Evolutionary conservation across 1,139 yeast genomes (phyloP), one percentile per base, ranked within the genome.

Genomic region (Zygoascus hellenicus): DNA sequence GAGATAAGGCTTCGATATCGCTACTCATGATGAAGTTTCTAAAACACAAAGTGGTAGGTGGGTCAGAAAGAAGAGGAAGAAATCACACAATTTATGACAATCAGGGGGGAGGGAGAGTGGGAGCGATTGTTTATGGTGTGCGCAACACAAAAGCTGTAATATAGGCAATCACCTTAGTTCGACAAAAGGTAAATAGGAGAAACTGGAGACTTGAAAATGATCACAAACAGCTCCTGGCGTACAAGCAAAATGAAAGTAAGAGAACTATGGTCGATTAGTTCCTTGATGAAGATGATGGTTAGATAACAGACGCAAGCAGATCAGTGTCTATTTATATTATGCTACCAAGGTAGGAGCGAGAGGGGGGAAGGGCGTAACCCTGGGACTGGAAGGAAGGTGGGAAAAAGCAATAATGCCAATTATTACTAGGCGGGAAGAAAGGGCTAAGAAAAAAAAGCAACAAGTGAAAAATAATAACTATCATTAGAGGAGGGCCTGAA

Each of bases 1-100:
- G 38, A n/a, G 46, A 43, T 17, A 33, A 22, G 13, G 35, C 15
- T n/a, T 44, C 47, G 22, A 35, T 41, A 31, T 36, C 36, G 42
- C 41, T 38, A 15, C 38, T 32, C 43, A 41, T 41, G 32, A n/a
- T 36, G 30, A 13, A 36, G 15, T 10, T 6, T 34, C 6, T n/a
- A 6, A 16, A 34, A 10, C n/a, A 34, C 5, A 15, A 3, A 15
- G 38, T n/a, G 38, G n/a, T 36, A 14, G 15, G 13, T 38, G 10
- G 33, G 26, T 29, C 5, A 14, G 34, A 14, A 9, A 31, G 13
- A 31, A 31, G 15, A 31, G 13, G 9, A 31, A 31, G 15, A 31
- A 22, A 22, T 22, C 26, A 22, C 26, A 22, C 26, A 22, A 22
- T 5, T 7, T 22, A 22, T 22, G 26, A 22, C 26, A 22, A 22